Base-by-base conservation (phyloP, 23 red algal genomes). In the Chondrus crispus region DNA sequence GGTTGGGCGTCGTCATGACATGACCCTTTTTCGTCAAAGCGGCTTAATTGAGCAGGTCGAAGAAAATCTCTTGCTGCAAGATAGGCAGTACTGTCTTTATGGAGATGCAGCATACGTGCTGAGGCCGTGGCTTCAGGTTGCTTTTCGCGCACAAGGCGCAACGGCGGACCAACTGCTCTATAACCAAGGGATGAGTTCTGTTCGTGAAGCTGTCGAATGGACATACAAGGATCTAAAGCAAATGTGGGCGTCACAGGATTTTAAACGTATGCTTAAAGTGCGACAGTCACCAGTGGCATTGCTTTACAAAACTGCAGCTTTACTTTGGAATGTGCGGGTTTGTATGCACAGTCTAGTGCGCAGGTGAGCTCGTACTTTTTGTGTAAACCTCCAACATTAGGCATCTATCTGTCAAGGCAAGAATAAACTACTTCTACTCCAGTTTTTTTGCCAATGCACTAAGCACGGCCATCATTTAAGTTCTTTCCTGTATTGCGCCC, bases 1-100 rank as follows among this genome's bases (percentile, higher is more conserved):
- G 19, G 72, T 47, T 26, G 72, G 72, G n/a, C 72, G 72, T n/a
- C 72, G 72, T 36, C 72, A 77, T 77, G 72, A 77, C 5, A 45
- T 77, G 72, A 77, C 72, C 29, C 72, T 77, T 77, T 47, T 39
- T 38, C 41, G n/a, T 8, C 72, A 50, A 13, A 45, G 46, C 43
- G 72, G 41, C 24, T 28, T 50, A 8, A 38, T 26, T 64, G 29
- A 50, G 26, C 4, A 47, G 24, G 22, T 45, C 39, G 22, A 50
- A 50, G 26, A n/a, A 30, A 30, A n/a, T 64, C 26, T 64, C 24
- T 32, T 64, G 26, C 26, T 77, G 29, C 22, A 38, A 28, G 5
- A 20, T 24, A 50, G 39, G 39, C 7, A 77, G 72, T 45, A 77
- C n/a, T 47, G 72, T 38, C 24, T 77, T 45, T 50, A 47, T 38